These are phyloP conservation scores for Tuber melanosporum DNA, from an alignment of 495 filamentous ascomycete genomes.

Conservation along the genomic window DNA sequence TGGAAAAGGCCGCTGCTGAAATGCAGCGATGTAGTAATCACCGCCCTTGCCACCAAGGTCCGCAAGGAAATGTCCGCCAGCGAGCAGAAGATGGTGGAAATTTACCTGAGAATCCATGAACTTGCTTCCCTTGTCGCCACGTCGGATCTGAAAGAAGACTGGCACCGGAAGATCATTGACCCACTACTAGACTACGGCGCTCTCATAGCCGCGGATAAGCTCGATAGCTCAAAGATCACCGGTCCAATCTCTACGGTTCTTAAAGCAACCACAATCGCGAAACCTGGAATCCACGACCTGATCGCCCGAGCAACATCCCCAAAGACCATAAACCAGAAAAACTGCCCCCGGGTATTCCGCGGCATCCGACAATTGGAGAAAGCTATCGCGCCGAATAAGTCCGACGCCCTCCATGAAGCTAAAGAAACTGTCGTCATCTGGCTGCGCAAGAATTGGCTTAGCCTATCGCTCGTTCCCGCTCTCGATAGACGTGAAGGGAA, in stretches of 20 bases:
- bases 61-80: conserved; percentile 9
- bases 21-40: conserved; percentile 17
- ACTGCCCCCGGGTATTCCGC: conserved; percentile 23
- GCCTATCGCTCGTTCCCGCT: conserved; percentile 19
- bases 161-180: conserved; percentile 23
- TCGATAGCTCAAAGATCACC: conserved; percentile 12
- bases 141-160: conserved; percentile 21
- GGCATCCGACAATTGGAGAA: conserved; percentile 16
- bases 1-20: conserved; percentile 29
- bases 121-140: conserved; percentile 19
- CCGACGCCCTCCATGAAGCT: conserved; percentile 12
- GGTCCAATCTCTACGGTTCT: conserved; percentile 7
- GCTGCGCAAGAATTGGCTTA: conserved; percentile 31
- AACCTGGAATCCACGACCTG: conserved; percentile 19
- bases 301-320: conserved; percentile 11
- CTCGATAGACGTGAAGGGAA: conserved; percentile 8
- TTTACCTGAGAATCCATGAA: conserved; percentile 1
- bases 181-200: conserved; percentile 24
- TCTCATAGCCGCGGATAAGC: conserved; percentile 15
- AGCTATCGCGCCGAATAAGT: background rate
- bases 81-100: conserved; percentile 11
- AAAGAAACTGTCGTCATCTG: conserved; percentile 19
- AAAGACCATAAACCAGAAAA: conserved; percentile 17
- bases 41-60: conserved; percentile 8
- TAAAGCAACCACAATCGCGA: conserved; percentile 14